phyloP scores from a whole-genome alignment of 768 basidiomycete species.

The Suillus subluteus region DNA sequence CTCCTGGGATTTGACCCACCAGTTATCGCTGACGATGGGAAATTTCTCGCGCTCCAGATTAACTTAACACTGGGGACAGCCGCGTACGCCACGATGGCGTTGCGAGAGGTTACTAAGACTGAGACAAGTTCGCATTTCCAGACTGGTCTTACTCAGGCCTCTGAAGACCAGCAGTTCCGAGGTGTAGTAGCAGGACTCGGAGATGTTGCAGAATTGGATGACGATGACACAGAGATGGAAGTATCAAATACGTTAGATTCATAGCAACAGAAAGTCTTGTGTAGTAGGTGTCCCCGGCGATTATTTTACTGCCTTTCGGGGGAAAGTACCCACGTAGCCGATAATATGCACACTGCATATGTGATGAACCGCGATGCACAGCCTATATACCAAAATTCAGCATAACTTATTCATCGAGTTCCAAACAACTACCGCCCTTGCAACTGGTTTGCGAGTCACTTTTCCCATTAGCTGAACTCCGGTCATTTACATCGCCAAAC shows the following conservation, averaged over 20 bases:
- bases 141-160: conserved; percentile 70
- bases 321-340: not conserved
- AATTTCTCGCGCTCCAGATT: conserved; percentile 88
- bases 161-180: conserved; percentile 83
- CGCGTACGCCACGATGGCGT: conserved; percentile 97
- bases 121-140: conserved; percentile 95
- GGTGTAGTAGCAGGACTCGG: conserved; percentile 41
- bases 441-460: not conserved
- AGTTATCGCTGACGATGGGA: conserved; percentile 66
- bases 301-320: not conserved
- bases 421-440: not conserved
- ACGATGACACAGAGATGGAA: conserved; percentile 17
- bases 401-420: not conserved
- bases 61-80: conserved; percentile 85
- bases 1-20: conserved; percentile 82
- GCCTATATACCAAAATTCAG: not conserved
- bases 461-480: not conserved
- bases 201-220: conserved; percentile 29
- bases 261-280: not conserved
- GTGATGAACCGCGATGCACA: not conserved
- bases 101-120: conserved; percentile 93
- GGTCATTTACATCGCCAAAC: not conserved
- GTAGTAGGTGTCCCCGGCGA: not conserved
- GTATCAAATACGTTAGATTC: conserved; percentile 4
- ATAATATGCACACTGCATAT: not conserved